A percentile compares a stretch with the other conserved stretches of the same genome.
These are phyloP conservation scores for Ceratonia siliqua DNA, from an alignment of 306 rosid genomes.

Conservation along the genomic window DNA sequence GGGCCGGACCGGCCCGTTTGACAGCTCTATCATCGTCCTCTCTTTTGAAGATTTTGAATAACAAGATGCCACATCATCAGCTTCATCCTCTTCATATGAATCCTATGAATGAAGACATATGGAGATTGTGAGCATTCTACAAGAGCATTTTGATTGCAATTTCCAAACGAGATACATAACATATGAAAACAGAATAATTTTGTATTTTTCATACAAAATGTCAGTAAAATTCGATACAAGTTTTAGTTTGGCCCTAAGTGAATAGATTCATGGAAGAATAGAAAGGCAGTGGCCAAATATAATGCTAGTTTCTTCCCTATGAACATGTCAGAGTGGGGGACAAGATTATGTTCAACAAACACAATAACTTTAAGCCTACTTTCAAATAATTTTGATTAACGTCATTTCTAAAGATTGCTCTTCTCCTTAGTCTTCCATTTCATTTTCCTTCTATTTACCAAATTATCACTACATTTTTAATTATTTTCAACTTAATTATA, in stretches of 20 bases:
- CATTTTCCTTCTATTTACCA: too few relatives aligned
- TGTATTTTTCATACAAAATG: neutral
- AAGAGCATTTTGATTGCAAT: neutral
- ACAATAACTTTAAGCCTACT: constrained; percentile 47
- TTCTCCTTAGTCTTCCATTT: constrained; percentile 83
- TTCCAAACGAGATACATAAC: constrained; percentile 21
- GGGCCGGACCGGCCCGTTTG: too few relatives aligned
- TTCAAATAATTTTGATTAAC: constrained; percentile 46
- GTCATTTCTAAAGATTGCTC: constrained; percentile 62
- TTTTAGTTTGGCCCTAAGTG: neutral
- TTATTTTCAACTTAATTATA: too few relatives aligned
- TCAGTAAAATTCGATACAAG: neutral
- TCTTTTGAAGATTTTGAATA: constrained; percentile 52
- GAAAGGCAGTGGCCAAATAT: constrained; percentile 8
- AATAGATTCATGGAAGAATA: neutral
- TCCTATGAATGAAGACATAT: constrained; percentile 51
- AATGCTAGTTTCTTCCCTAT: neutral
- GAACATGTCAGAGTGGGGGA: neutral
- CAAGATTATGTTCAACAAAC: constrained; percentile 1
- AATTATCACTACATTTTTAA: too few relatives aligned
- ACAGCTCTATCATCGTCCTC: constrained; percentile 53
- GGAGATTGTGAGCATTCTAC: constrained; percentile 16
- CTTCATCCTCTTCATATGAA: constrained; percentile 55
- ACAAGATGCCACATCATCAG: constrained; percentile 41
- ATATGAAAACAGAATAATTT: constrained; percentile 20